These are phyloP conservation scores for Sanghuangporus baumii DNA, from an alignment of 1,284 basidiomycete genomes.

Conservation along the genomic window DNA sequence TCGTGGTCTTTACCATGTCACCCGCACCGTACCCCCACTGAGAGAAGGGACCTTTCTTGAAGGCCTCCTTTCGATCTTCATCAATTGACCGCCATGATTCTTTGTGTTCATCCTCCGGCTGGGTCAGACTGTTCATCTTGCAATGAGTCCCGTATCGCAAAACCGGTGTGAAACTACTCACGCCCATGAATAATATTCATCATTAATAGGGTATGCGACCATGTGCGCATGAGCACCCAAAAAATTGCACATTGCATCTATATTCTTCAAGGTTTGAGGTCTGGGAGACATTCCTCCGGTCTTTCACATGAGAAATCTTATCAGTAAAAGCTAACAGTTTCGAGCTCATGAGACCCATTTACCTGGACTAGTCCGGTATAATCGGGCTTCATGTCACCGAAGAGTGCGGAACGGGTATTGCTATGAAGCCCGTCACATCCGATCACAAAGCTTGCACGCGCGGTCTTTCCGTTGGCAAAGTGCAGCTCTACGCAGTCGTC, in stretches of 20 bases:
- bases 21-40: conserved; percentile 33
- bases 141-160: not conserved
- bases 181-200: conserved; percentile 35
- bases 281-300: conserved; percentile 32
- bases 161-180: conserved; percentile 23
- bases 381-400: conserved; percentile 33
- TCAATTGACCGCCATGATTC: conserved; percentile 40
- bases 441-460: conserved; percentile 36
- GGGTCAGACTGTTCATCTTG: conserved; percentile 29
- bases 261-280: conserved; percentile 21
- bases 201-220: conserved; percentile 34
- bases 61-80: conserved; percentile 26
- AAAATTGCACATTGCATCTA: conserved; percentile 28
- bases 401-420: conserved; percentile 34
- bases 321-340: not conserved
- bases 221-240: conserved; percentile 35
- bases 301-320: conserved; percentile 19
- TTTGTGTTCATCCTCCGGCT: conserved; percentile 33
- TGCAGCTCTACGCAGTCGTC: conserved; percentile 27
- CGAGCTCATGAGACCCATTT: conserved; percentile 1
- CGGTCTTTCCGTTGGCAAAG: conserved; percentile 35
- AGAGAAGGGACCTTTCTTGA: conserved; percentile 29
- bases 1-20: conserved; percentile 31
- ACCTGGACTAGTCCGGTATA: conserved; percentile 41
- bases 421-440: conserved; percentile 46